Conservation (phyloP, 768 basidiomycete species). For the Mycena epipterygia region DNA sequence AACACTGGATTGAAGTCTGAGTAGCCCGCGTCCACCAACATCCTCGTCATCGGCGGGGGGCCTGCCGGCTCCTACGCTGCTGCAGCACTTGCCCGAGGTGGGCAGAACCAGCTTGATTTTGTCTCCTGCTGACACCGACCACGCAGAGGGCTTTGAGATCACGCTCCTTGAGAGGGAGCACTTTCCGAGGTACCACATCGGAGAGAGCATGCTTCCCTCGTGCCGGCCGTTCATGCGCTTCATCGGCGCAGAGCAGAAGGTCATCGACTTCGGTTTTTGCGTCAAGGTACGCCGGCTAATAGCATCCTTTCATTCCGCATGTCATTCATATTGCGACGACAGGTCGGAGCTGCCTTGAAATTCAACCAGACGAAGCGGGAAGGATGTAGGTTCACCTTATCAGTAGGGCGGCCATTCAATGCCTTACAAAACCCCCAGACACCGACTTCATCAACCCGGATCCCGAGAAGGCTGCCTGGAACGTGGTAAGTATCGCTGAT, state of each 20-base stretch:
- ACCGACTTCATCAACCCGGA: conserved; percentile 70
- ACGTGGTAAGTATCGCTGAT: conserved; percentile 63
- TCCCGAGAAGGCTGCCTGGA: conserved; percentile 67
- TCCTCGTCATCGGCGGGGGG: conserved; percentile 40
- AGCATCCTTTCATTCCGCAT: not conserved
- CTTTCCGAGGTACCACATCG: conserved; percentile 54
- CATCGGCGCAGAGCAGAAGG: conserved; percentile 53
- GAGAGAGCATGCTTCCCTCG: conserved; percentile 56
- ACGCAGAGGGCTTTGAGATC: conserved; percentile 46
- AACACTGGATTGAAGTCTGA: too few species aligned
- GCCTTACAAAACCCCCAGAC: conserved; percentile 47
- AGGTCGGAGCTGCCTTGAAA: conserved; percentile 59
- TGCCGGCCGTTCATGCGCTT: conserved; percentile 51
- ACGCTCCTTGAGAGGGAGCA: conserved; percentile 43
- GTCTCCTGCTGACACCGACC: not conserved
- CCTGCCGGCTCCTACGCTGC: conserved; percentile 49
- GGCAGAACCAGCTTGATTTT: not conserved
- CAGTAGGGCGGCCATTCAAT: too few species aligned
- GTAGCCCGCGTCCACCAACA: conserved; percentile 23
- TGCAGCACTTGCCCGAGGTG: conserved; percentile 34
- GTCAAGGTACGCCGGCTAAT: conserved; percentile 42
- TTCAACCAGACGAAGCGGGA: conserved; percentile 53
- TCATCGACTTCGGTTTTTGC: conserved; percentile 48
- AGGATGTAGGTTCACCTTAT: conserved; percentile 51
- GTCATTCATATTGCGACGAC: not conserved